A percentile compares a stretch with the other conserved stretches of the same genome.
These are phyloP conservation scores for Xerocomus brunneocitrinus DNA, from an alignment of 768 basidiomycete genomes.

Conservation along the genomic window DNA sequence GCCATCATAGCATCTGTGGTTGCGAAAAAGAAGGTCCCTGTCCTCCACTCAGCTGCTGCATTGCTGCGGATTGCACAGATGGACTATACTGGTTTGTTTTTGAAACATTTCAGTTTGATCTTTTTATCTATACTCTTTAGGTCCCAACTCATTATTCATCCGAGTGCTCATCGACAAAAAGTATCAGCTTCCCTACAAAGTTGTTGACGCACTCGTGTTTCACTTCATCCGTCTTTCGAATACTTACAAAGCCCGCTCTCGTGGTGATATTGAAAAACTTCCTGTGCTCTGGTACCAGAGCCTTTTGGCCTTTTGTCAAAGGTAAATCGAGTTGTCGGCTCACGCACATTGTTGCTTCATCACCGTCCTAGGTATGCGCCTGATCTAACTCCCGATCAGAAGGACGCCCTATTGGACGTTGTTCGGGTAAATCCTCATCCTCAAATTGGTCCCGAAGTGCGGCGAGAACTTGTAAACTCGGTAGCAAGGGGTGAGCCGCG, in stretches of 20 bases:
- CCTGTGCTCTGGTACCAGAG: constrained; percentile 99
- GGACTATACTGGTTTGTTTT: constrained; percentile 80
- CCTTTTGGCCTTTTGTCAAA: constrained; percentile 87
- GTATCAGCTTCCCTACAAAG: constrained; percentile 95
- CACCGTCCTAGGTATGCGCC: constrained; percentile 68
- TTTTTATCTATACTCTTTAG: constrained; percentile 28
- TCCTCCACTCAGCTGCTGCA: constrained; percentile 95
- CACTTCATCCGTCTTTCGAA: constrained; percentile 97
- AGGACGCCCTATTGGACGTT: constrained; percentile 94
- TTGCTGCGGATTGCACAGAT: constrained; percentile 89
- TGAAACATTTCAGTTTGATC: not conserved
- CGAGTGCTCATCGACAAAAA: constrained; percentile 97
- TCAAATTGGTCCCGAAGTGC: constrained; percentile 84
- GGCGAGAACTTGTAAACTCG: constrained; percentile 84
- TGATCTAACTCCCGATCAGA: constrained; percentile 94
- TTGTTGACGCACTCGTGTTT: constrained; percentile 94
- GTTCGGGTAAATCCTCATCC: constrained; percentile 80
- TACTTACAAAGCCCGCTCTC: constrained; percentile 68
- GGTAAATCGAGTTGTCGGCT: constrained; percentile 44
- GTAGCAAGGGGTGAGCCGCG: constrained; percentile 82
- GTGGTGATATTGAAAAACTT: constrained; percentile 71
- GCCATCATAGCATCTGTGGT: constrained; percentile 91
- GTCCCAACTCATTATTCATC: constrained; percentile 95
- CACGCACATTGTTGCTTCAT: constrained; percentile 1
- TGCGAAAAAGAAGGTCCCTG: constrained; percentile 86